Conservation (phyloP, 73 alveolate genomes). For the Uronychia binucleata region DNA sequence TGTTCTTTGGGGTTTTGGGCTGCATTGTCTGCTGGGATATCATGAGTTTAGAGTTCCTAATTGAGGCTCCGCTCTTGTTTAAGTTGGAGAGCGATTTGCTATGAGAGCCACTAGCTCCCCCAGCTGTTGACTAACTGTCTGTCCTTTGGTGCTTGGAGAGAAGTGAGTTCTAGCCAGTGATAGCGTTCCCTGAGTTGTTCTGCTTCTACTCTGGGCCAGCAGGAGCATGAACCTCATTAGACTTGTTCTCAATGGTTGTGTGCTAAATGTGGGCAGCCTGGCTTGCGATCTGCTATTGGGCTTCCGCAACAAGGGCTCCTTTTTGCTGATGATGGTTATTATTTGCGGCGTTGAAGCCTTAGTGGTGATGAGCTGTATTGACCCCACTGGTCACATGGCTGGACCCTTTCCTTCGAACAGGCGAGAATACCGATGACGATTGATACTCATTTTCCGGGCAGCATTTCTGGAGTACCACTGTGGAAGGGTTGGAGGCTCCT, state of each 20-base stretch:
- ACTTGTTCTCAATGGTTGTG: too few relatives aligned
- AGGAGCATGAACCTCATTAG: too few relatives aligned
- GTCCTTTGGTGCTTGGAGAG: not conserved
- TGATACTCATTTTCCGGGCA: not conserved
- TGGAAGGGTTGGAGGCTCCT: not conserved
- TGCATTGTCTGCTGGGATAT: not conserved
- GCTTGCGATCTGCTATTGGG: too few relatives aligned
- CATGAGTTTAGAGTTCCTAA: not conserved
- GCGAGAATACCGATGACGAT: not conserved
- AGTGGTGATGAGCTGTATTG: not conserved
- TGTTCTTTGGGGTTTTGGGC: not conserved
- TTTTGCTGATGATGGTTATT: not conserved
- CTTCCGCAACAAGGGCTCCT: too few relatives aligned
- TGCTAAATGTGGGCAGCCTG: too few relatives aligned
- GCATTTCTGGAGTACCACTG: not conserved
- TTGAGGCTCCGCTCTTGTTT: not conserved
- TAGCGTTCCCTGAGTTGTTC: not conserved
- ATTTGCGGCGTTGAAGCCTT: not conserved
- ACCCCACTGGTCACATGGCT: not conserved
- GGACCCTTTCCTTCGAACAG: not conserved
- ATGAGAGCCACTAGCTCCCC: not conserved
- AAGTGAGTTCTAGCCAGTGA: not conserved
- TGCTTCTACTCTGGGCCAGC: too few relatives aligned
- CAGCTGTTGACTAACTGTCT: not conserved
- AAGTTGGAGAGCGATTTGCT: not conserved